Percentiles rank a stretch among this genome's conserved stretches.
These are phyloP conservation scores for Extremus antarcticus DNA, from an alignment of 495 filamentous ascomycete genomes.

Conservation along the genomic window DNA sequence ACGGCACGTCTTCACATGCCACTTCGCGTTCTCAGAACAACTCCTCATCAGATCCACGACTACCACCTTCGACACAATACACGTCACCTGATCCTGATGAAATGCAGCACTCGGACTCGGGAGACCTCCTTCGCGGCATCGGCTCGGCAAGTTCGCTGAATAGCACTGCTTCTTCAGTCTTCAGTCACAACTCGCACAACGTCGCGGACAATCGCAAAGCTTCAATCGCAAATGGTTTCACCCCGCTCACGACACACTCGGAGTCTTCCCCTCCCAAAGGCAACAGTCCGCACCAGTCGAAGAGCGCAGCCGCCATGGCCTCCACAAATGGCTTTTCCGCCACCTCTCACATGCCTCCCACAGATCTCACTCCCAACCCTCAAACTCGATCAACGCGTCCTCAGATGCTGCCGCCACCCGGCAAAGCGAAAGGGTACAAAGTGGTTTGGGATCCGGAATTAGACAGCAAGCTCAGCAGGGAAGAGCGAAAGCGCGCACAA, in stretches of 20 bases:
- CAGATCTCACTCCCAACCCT: constrained; percentile 4
- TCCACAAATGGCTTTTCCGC: constrained; percentile 17
- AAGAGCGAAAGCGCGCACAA: constrained; percentile 56
- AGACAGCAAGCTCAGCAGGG: constrained; percentile 47
- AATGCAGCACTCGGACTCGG: constrained; percentile 41
- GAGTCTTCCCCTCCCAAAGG: constrained; percentile 64
- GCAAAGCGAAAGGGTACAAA: constrained; percentile 54
- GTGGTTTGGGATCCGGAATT: constrained; percentile 65
- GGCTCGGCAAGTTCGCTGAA: constrained; percentile 57
- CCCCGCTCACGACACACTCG: constrained; percentile 57
- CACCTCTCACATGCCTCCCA: constrained; percentile 4
- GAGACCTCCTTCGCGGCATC: constrained; percentile 51
- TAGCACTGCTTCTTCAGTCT: constrained; percentile 54
- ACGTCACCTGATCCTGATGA: constrained; percentile 38
- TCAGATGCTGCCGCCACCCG: constrained; percentile 51
- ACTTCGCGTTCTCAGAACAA: background rate
- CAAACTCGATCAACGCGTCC: constrained; percentile 20
- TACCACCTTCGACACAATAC: constrained; percentile 6
- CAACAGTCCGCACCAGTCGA: constrained; percentile 40
- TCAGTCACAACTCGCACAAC: constrained; percentile 40
- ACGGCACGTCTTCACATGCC: constrained; percentile 6
- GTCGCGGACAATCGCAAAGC: constrained; percentile 38
- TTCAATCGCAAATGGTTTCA: constrained; percentile 45
- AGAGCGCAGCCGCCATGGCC: constrained; percentile 17
- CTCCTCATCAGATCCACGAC: background rate